Percentiles rank a stretch among this genome's conserved stretches.
Evolutionary conservation across 2,329 filamentous ascomycete species (phyloP).

Genomic region (Didymella lethalis): DNA sequence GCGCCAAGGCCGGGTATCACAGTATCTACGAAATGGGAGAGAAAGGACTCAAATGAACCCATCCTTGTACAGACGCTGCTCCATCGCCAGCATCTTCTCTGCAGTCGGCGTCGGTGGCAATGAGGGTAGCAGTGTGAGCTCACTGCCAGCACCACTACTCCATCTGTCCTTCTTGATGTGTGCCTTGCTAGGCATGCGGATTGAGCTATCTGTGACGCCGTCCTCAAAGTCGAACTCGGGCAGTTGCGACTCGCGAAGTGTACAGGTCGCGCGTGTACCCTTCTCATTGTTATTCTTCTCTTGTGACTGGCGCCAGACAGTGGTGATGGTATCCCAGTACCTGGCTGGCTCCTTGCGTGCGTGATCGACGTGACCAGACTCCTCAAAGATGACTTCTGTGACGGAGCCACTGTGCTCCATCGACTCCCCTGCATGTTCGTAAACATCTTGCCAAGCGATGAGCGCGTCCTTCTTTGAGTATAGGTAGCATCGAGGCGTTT

Average conservation of each 20-base stretch:
- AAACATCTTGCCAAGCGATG: slow-evolving; percentile 63
- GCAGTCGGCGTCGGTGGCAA: slow-evolving; percentile 4
- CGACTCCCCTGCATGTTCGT: slow-evolving; percentile 58
- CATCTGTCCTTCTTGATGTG: slow-evolving; percentile 10
- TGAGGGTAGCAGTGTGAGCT: slow-evolving; percentile 8
- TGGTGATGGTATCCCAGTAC: slow-evolving; percentile 60
- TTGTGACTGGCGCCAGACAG: slow-evolving; percentile 27
- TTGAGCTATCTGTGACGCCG: neutral
- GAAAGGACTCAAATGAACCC: neutral
- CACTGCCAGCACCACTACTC: slow-evolving; percentile 7
- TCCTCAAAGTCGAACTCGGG: slow-evolving; percentile 16
- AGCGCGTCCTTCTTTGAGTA: slow-evolving; percentile 66
- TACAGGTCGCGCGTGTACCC: neutral
- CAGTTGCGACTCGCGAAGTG: slow-evolving; percentile 1
- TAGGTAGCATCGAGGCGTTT: slow-evolving; percentile 59
- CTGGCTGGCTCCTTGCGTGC: slow-evolving; percentile 62
- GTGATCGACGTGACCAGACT: slow-evolving; percentile 66
- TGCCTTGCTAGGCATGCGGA: slow-evolving; percentile 5
- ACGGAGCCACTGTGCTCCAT: slow-evolving; percentile 57
- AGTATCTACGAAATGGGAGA: neutral
- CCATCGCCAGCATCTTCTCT: slow-evolving; percentile 9
- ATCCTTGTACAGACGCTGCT: slow-evolving; percentile 7
- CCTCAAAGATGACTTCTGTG: slow-evolving; percentile 61
- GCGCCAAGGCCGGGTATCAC: slow-evolving; percentile 5
- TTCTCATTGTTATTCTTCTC: slow-evolving; percentile 1